A percentile compares a stretch with the other conserved stretches of the same genome.
These are phyloP conservation scores for Clarireedia sp. DNA, from an alignment of 2,329 filamentous ascomycete species.

Conservation along the genomic window DNA sequence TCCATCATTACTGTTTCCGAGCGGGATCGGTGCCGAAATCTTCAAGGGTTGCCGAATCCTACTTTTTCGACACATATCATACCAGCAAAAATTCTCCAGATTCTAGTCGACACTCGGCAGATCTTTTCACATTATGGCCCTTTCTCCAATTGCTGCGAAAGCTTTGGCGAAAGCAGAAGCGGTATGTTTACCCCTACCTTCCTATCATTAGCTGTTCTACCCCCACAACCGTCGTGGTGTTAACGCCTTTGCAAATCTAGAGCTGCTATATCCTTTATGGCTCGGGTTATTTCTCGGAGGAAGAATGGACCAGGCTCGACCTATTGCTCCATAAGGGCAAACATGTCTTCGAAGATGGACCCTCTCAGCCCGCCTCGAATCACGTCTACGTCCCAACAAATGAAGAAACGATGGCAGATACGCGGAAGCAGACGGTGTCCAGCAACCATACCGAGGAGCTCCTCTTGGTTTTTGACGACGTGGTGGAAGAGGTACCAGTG, in stretches of 20 bases:
- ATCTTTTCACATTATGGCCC: no score
- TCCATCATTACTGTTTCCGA: no score
- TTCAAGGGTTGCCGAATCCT: no score
- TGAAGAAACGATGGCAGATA: background rate
- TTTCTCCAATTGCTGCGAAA: background rate
- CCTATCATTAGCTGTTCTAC: background rate
- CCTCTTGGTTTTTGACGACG: background rate
- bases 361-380: background rate
- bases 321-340: conserved; percentile 24
- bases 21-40: no score
- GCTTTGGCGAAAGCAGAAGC: background rate
- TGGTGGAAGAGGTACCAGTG: background rate
- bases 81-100: no score
- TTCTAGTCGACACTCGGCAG: no score
- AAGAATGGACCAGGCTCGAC: conserved; percentile 27
- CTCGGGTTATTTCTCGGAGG: conserved; percentile 25
- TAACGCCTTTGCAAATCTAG: background rate
- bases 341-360: conserved; percentile 24
- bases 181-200: background rate
- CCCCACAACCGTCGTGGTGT: background rate
- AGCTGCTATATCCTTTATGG: conserved; percentile 22
- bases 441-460: background rate
- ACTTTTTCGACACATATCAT: no score
- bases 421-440: background rate
- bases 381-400: background rate